Evolutionary conservation across 768 basidiomycete species (phyloP), one percentile per base, ranked within the genome.

Genomic region (Brasilioporus rufonigricans): DNA sequence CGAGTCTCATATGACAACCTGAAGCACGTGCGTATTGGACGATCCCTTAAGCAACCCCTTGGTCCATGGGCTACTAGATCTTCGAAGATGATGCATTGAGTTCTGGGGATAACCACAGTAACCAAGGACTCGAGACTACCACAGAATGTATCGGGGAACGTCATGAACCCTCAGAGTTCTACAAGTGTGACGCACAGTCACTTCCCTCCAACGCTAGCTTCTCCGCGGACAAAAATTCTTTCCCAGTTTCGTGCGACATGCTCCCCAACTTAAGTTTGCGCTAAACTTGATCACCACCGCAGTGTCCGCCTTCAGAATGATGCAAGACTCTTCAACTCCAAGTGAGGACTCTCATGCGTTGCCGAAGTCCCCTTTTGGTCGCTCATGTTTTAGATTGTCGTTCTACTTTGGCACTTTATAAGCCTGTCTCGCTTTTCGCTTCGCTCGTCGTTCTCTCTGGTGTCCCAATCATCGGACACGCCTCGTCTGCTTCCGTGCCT

Each of bases 361-460:
- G n/a, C n/a, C n/a, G 13, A 23, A 23, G 16, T 32, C 31, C 16
- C 18, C 5, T 13, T n/a, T 39, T 35, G 11, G 32, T 18, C 33
- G 13, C 35, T 36, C 35, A 36, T 14, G 35, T 16, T 36, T 36
- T 36, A 14, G 13, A 12, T 31, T 11, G 13, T 32, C 10, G 10
- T 48, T 27, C 33, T 11, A 11, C 26, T 32, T 50, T 10, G 57
- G 60, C 50, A 26, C 36, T 16, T 63, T 4, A 19, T 48, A 24
- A 38, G 14, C 53, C 58, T 19, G 40, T 52, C 7, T 44, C 52
- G 2, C 33, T 57, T 4, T 27, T 62, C 9, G 46, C 32, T 11
- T 48, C 62, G 2, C 24, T 69, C 16, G 36, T 57, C 23, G 24
- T 57, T 32, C 27, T 60, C 29, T 54, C 58, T 39, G 44, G 47